Conservation (phyloP, 2,329 filamentous ascomycete species). For the Diaporthe aspalathi region DNA sequence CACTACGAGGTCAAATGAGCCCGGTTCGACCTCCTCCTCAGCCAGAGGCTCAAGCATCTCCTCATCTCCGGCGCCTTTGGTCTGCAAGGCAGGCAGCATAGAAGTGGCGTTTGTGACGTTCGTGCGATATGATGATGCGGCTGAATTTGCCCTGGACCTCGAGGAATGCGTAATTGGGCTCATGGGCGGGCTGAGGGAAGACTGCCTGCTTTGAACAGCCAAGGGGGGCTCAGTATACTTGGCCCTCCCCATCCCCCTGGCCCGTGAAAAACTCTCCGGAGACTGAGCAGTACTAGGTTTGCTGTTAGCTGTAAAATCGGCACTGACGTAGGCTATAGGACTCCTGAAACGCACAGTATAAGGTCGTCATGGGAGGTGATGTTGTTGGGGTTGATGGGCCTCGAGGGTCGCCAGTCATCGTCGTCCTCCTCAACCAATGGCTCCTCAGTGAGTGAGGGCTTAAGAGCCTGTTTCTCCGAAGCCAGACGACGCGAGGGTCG, state of each 20-base stretch:
- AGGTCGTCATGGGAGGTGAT: background rate
- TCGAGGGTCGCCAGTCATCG: background rate
- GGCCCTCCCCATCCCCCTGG: background rate
- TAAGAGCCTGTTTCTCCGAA: background rate
- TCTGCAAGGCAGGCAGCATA: slow-evolving; percentile 49
- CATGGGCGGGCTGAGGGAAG: slow-evolving; percentile 23
- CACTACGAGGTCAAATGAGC: slow-evolving; percentile 59
- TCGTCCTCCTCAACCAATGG: background rate
- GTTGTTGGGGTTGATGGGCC: slow-evolving; percentile 15
- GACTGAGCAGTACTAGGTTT: background rate
- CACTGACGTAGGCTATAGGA: background rate
- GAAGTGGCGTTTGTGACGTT: slow-evolving; percentile 36
- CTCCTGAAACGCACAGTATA: background rate
- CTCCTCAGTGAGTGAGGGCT: background rate
- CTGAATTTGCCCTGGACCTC: slow-evolving; percentile 35
- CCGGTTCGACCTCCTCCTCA: slow-evolving; percentile 60
- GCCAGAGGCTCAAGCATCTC: slow-evolving; percentile 51
- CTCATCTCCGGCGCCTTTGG: slow-evolving; percentile 57
- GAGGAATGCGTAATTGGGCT: slow-evolving; percentile 12
- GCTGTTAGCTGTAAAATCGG: background rate
- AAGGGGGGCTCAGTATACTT: background rate
- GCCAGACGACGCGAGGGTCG: background rate
- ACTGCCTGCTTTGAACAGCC: background rate
- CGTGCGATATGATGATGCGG: slow-evolving; percentile 38
- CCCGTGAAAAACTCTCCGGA: slow-evolving; percentile 1